Conservation (phyloP, 768 basidiomycete genomes). For the Podaxis carcinomalis region DNA sequence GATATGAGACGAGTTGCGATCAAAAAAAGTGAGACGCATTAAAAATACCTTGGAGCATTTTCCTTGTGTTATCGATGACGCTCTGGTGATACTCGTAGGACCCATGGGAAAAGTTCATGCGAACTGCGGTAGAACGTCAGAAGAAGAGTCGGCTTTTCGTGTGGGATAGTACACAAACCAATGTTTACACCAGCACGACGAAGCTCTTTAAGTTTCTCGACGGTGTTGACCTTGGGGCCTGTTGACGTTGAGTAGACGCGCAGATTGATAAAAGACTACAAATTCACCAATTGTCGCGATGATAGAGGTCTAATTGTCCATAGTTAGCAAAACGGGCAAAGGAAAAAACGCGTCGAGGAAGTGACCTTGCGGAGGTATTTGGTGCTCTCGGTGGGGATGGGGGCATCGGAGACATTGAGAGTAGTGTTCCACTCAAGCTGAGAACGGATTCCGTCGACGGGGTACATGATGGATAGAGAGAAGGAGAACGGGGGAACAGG, state of each 20-base stretch:
- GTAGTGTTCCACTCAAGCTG: constrained; percentile 93
- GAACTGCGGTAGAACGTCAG: constrained; percentile 50
- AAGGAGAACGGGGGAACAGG: constrained; percentile 16
- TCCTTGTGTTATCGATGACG: constrained; percentile 96
- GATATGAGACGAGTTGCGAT: constrained; percentile 9
- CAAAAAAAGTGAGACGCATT: not conserved
- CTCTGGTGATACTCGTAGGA: constrained; percentile 98
- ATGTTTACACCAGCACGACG: constrained; percentile 95
- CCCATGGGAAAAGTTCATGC: constrained; percentile 99
- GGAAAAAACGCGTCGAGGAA: not conserved
- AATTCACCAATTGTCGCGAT: constrained; percentile 93
- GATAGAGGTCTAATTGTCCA: constrained; percentile 75
- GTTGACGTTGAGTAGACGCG: constrained; percentile 11
- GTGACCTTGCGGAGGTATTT: constrained; percentile 89
- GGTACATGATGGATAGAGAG: constrained; percentile 42
- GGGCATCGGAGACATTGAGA: constrained; percentile 68
- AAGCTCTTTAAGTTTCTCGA: constrained; percentile 83
- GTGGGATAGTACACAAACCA: constrained; percentile 51
- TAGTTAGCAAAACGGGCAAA: constrained; percentile 10
- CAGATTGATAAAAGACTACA: constrained; percentile 12
- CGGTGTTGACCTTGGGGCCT: constrained; percentile 94
- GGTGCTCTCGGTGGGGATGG: constrained; percentile 70
- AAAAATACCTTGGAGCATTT: constrained; percentile 69
- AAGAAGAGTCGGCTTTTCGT: not conserved
- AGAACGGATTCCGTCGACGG: constrained; percentile 59